phyloP scores from a whole-genome alignment of 768 basidiomycete genomes.

The Tricholoma terreum region DNA sequence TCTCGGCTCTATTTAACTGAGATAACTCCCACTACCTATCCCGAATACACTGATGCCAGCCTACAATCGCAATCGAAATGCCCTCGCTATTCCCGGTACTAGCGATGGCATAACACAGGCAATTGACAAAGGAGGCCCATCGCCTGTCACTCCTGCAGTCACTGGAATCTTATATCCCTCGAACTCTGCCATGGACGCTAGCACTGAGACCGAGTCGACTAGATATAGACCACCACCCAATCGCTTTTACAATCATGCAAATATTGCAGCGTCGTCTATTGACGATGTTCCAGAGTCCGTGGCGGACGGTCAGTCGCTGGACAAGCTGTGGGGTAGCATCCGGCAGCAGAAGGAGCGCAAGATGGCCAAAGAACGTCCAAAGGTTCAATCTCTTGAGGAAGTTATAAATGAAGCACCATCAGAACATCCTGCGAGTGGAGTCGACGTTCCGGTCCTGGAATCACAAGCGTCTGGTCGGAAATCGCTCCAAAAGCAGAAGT shows the following conservation, averaged over 20 bases:
- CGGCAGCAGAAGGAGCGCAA: slow-evolving; percentile 61
- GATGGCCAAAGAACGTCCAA: slow-evolving; percentile 66
- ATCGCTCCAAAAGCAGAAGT: slow-evolving; percentile 56
- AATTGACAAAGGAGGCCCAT: slow-evolving; percentile 23
- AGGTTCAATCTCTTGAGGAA: slow-evolving; percentile 67
- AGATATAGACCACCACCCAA: slow-evolving; percentile 20
- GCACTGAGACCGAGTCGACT: slow-evolving; percentile 33
- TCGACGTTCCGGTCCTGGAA: slow-evolving; percentile 38
- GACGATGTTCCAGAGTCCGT: slow-evolving; percentile 41
- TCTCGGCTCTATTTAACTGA: slow-evolving; percentile 1
- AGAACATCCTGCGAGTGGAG: slow-evolving; percentile 27
- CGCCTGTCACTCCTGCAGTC: slow-evolving; percentile 44
- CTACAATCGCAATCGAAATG: slow-evolving; percentile 22
- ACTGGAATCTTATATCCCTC: slow-evolving; percentile 48
- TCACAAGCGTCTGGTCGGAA: slow-evolving; percentile 37
- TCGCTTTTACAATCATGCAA: slow-evolving; percentile 35
- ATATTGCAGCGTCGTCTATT: slow-evolving; percentile 39
- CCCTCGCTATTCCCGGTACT: slow-evolving; percentile 14
- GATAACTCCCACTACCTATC: slow-evolving; percentile 8
- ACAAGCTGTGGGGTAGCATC: slow-evolving; percentile 65
- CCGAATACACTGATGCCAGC: slow-evolving; percentile 20
- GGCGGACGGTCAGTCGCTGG: slow-evolving; percentile 41
- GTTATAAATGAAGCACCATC: slow-evolving; percentile 33
- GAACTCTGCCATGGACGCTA: slow-evolving; percentile 30
- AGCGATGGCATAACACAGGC: slow-evolving; percentile 13